phyloP scores from a whole-genome alignment of 106 monocot genomes.

The Triglochin maritima region DNA sequence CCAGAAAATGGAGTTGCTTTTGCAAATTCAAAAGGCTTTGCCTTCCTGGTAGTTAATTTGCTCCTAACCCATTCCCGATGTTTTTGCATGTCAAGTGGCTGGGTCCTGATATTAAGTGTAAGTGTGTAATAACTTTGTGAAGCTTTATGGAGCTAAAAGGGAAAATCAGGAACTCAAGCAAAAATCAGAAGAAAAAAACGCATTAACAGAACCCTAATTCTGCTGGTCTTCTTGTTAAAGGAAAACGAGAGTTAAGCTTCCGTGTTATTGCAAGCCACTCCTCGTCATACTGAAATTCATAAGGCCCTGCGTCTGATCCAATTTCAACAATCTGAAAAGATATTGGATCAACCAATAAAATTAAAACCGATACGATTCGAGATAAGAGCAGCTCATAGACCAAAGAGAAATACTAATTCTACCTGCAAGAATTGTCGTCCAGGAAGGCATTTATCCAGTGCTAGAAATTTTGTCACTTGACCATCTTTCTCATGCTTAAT shows the following conservation, averaged over 20 bases:
- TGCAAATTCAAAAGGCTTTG: slow-evolving; percentile 69
- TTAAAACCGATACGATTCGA: not conserved
- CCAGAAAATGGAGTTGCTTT: slow-evolving; percentile 36
- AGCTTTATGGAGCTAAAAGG: not conserved
- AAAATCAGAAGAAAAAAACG: not conserved
- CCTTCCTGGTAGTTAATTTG: slow-evolving; percentile 55
- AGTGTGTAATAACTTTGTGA: not conserved
- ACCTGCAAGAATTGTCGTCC: slow-evolving; percentile 73
- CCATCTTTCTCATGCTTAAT: slow-evolving; percentile 78
- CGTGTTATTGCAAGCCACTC: slow-evolving; percentile 91
- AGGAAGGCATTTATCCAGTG: slow-evolving; percentile 88
- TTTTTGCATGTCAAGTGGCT: slow-evolving; percentile 36
- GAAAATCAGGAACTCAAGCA: not conserved
- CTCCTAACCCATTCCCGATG: slow-evolving; percentile 41
- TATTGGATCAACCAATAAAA: not conserved
- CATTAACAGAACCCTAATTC: slow-evolving; percentile 21
- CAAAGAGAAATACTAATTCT: not conserved
- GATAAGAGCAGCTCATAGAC: not conserved
- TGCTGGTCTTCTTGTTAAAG: slow-evolving; percentile 33
- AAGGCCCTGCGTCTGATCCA: slow-evolving; percentile 64
- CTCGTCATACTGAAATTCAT: slow-evolving; percentile 79
- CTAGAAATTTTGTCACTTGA: slow-evolving; percentile 81
- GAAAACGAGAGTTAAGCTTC: slow-evolving; percentile 56
- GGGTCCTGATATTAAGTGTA: slow-evolving; percentile 30
- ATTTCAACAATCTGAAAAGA: slow-evolving; percentile 70